Conservation (phyloP, 2,329 filamentous ascomycete species). For the Hyphodiscus sp. region DNA sequence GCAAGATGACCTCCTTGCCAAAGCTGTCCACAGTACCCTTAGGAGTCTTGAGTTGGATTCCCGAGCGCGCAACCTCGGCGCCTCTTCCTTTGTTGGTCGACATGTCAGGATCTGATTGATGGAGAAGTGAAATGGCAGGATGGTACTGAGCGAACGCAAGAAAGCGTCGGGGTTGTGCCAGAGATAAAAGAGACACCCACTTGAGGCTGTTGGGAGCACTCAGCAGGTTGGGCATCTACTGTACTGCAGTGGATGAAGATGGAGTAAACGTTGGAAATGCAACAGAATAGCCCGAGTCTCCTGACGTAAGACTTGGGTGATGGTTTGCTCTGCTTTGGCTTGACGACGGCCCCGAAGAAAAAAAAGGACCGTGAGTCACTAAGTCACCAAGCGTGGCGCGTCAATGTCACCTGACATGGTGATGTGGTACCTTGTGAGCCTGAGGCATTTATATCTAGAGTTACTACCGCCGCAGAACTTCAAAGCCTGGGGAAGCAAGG, state of each 20-base stretch:
- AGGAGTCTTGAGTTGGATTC: not conserved
- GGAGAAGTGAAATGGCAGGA: not conserved
- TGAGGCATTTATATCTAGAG: no score
- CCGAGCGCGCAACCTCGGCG: not conserved
- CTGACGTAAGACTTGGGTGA: not conserved
- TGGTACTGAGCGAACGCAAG: not conserved
- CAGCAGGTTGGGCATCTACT: not conserved
- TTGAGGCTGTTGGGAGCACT: not conserved
- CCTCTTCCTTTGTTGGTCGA: not conserved
- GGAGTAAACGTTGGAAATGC: no score
- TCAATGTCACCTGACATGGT: no score
- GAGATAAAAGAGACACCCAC: not conserved
- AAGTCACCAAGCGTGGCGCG: no score
- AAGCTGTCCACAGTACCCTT: not conserved
- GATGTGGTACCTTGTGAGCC: no score
- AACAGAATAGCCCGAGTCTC: not conserved
- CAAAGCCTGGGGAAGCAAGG: no score
- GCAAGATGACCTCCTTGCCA: not conserved
- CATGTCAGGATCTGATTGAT: not conserved
- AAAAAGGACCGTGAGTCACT: no score
- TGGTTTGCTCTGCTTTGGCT: no score
- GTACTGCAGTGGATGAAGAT: not conserved
- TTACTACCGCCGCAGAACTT: no score
- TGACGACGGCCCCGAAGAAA: no score
- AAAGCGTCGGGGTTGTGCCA: not conserved